These are phyloP conservation scores for Silene uniflora DNA, from an alignment of 148 eudicot genomes.

Conservation along the genomic window DNA sequence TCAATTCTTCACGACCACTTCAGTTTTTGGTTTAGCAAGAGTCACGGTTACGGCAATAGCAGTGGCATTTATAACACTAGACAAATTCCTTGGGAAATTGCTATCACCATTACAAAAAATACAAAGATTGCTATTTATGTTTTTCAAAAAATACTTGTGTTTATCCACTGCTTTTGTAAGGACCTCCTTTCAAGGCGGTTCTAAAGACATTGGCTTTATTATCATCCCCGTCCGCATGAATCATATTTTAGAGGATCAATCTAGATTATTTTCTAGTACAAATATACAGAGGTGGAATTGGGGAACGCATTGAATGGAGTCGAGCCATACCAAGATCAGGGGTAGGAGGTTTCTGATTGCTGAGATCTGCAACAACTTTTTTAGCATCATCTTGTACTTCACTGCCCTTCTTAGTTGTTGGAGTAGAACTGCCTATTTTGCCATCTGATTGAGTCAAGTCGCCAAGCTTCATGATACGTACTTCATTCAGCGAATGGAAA, in stretches of 20 bases:
- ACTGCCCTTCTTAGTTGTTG: background rate
- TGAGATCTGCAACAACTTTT: slow-evolving; percentile 19
- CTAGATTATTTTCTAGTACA: background rate
- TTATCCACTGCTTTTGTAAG: too few species aligned
- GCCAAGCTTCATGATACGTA: slow-evolving; percentile 52
- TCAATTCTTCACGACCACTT: too few species aligned
- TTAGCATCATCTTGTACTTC: slow-evolving; percentile 11
- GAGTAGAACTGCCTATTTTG: background rate
- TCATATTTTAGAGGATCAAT: background rate
- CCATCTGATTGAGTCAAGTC: slow-evolving; percentile 32
- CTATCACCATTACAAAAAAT: too few species aligned
- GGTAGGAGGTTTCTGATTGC: slow-evolving; percentile 23
- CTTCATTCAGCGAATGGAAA: slow-evolving; percentile 63
- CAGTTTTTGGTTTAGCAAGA: too few species aligned
- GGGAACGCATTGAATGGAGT: background rate
- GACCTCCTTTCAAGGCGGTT: background rate
- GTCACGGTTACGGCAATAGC: too few species aligned
- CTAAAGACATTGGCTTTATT: background rate
- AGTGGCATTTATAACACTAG: too few species aligned
- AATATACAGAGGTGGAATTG: background rate
- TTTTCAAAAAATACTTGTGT: too few species aligned
- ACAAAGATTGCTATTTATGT: too few species aligned
- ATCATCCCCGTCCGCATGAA: too few species aligned
- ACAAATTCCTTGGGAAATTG: too few species aligned
- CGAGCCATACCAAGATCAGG: slow-evolving; percentile 38